These are phyloP conservation scores for Cicer arietinum DNA, from an alignment of 306 rosid species.

Conservation along the genomic window DNA sequence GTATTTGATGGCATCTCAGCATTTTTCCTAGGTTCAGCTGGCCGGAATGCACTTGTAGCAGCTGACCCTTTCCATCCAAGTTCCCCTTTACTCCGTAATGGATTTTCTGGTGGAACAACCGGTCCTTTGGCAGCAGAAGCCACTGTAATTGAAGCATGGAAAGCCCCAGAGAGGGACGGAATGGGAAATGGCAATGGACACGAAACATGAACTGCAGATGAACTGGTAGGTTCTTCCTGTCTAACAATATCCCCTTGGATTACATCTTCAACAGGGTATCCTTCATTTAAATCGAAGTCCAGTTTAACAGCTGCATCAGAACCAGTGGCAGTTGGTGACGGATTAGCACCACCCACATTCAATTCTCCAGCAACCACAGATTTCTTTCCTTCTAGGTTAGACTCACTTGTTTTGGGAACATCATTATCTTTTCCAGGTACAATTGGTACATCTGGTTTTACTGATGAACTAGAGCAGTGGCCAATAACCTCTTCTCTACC, in stretches of 20 bases:
- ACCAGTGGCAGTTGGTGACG: constrained; percentile 41
- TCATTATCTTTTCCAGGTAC: constrained; percentile 42
- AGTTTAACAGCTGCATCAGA: constrained; percentile 60
- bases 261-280: constrained; percentile 78
- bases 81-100: constrained; percentile 67
- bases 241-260: constrained; percentile 63
- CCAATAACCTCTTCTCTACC: constrained; percentile 39
- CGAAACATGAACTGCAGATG: constrained; percentile 61
- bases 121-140: constrained; percentile 95
- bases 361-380: constrained; percentile 51
- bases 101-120: constrained; percentile 75
- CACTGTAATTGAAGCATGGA: constrained; percentile 77
- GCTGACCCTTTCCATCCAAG: constrained; percentile 99
- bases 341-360: constrained; percentile 40
- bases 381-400: constrained; percentile 44
- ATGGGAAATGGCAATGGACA: constrained; percentile 67
- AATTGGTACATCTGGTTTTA: constrained; percentile 37
- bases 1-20: constrained; percentile 51
- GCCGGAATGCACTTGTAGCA: constrained; percentile 95
- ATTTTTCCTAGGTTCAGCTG: constrained; percentile 89
- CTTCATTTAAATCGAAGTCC: constrained; percentile 94
- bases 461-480: constrained; percentile 36
- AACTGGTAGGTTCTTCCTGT: constrained; percentile 54
- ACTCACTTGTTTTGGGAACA: constrained; percentile 43
- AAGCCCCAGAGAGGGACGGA: constrained; percentile 66